phyloP scores from a whole-genome alignment of 371 early-diverging fungal genomes.

The Rhizomucor miehei region DNA sequence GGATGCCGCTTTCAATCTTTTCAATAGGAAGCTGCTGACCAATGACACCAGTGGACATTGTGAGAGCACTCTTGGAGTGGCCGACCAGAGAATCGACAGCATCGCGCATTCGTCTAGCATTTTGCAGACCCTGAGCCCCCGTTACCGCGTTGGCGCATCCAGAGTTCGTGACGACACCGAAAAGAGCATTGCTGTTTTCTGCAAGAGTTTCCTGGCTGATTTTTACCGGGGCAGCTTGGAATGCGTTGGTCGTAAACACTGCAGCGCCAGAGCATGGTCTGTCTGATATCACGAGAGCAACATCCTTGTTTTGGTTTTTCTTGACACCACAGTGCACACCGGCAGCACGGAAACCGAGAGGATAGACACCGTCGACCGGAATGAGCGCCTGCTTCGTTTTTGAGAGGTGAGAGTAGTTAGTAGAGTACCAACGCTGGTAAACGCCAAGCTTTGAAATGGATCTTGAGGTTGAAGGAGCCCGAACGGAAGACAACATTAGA shows the following conservation, averaged over 20 bases:
- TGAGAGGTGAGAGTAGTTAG: slow-evolving; percentile 27
- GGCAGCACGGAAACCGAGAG: slow-evolving; percentile 80
- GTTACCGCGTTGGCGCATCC: slow-evolving; percentile 98
- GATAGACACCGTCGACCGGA: slow-evolving; percentile 61
- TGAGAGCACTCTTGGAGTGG: slow-evolving; percentile 53
- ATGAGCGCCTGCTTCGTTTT: slow-evolving; percentile 45
- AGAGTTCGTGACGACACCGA: slow-evolving; percentile 81
- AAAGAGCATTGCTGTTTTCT: slow-evolving; percentile 48
- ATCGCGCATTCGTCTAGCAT: slow-evolving; percentile 73
- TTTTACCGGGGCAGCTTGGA: slow-evolving; percentile 90
- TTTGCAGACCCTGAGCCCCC: slow-evolving; percentile 76
- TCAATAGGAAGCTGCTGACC: slow-evolving; percentile 88
- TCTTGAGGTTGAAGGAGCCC: too few relatives aligned
- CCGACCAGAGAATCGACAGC: slow-evolving; percentile 50
- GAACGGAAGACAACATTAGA: too few relatives aligned
- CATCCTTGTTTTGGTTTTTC: slow-evolving; percentile 74
- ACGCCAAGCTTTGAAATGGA: not conserved
- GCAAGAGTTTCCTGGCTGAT: slow-evolving; percentile 66
- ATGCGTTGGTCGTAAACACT: slow-evolving; percentile 90
- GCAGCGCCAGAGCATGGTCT: slow-evolving; percentile 80
- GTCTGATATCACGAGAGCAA: slow-evolving; percentile 79
- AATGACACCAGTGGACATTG: slow-evolving; percentile 98
- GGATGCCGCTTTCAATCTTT: slow-evolving; percentile 77
- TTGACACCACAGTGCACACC: slow-evolving; percentile 80
- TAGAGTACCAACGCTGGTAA: slow-evolving; percentile 3